These are phyloP conservation scores for Neurospora sp. DNA, from an alignment of 495 filamentous ascomycete genomes.

Conservation along the genomic window DNA sequence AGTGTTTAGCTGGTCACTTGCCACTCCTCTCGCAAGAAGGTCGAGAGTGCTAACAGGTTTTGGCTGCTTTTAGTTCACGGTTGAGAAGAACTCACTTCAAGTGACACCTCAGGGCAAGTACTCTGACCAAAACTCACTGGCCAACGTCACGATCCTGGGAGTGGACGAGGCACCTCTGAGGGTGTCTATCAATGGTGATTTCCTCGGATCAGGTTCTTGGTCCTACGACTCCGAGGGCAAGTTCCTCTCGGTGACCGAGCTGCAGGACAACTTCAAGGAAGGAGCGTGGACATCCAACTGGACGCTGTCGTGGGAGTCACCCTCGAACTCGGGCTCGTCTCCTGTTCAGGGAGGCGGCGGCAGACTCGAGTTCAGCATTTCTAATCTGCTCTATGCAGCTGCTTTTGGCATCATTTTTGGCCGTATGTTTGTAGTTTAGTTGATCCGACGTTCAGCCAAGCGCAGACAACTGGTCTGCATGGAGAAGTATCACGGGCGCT, in stretches of 20 bases:
- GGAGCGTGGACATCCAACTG: constrained; percentile 16
- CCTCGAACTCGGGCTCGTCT: background rate
- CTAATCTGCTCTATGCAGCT: background rate
- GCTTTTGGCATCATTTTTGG: background rate
- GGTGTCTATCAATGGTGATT: constrained; percentile 43
- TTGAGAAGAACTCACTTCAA: constrained; percentile 32
- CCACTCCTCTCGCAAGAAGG: background rate
- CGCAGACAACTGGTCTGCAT: background rate
- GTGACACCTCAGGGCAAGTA: constrained; percentile 43
- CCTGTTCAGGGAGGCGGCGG: background rate
- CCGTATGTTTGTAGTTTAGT: background rate
- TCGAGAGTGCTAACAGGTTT: background rate
- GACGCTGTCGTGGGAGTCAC: constrained; percentile 13
- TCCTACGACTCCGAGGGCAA: constrained; percentile 29
- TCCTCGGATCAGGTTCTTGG: constrained; percentile 31
- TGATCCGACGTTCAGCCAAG: background rate
- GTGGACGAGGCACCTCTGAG: constrained; percentile 29
- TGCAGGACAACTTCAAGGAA: constrained; percentile 7
- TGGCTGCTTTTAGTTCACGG: constrained; percentile 37
- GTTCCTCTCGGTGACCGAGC: constrained; percentile 3
- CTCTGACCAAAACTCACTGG: constrained; percentile 49
- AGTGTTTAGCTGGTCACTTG: background rate
- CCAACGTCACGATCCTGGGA: constrained; percentile 60
- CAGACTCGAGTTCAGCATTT: background rate
- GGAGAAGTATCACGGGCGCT: background rate